Evolutionary conservation across 345 rosid species (phyloP).

Genomic region (Populus euphratica): DNA sequence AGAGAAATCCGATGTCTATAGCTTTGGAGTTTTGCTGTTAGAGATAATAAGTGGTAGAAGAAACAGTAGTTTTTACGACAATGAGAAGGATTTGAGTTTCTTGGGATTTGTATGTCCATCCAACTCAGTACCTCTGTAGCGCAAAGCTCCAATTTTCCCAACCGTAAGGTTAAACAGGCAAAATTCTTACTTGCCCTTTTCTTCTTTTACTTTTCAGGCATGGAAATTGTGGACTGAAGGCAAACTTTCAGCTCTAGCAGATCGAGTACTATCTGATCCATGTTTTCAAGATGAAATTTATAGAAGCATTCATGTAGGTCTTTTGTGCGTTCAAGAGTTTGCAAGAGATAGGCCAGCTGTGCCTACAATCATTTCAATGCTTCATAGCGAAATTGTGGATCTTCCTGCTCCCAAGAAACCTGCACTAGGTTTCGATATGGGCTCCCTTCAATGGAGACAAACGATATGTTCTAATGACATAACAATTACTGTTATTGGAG

Average conservation of each 20-base stretch:
- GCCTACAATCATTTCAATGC: slow-evolving; percentile 7
- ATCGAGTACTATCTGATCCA: neutral
- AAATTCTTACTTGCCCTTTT: neutral
- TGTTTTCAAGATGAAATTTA: neutral
- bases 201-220: slow-evolving; percentile 7
- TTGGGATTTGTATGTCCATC: slow-evolving; percentile 7
- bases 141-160: too few species aligned
- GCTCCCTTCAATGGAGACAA: neutral
- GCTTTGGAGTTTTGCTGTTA: slow-evolving; percentile 9
- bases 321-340: slow-evolving; percentile 17
- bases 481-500: neutral
- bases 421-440: neutral
- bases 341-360: slow-evolving; percentile 11
- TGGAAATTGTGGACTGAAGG: slow-evolving; percentile 18
- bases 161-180: neutral
- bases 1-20: slow-evolving; percentile 4
- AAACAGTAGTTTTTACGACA: neutral
- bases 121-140: neutral
- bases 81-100: neutral
- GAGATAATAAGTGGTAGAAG: slow-evolving; percentile 7
- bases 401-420: slow-evolving; percentile 16
- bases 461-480: neutral
- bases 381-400: slow-evolving; percentile 12
- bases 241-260: neutral
- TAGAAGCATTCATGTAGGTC: slow-evolving; percentile 18